phyloP scores from a whole-genome alignment of 2,329 filamentous ascomycete species.

The Pestalotiopsis sp. region DNA sequence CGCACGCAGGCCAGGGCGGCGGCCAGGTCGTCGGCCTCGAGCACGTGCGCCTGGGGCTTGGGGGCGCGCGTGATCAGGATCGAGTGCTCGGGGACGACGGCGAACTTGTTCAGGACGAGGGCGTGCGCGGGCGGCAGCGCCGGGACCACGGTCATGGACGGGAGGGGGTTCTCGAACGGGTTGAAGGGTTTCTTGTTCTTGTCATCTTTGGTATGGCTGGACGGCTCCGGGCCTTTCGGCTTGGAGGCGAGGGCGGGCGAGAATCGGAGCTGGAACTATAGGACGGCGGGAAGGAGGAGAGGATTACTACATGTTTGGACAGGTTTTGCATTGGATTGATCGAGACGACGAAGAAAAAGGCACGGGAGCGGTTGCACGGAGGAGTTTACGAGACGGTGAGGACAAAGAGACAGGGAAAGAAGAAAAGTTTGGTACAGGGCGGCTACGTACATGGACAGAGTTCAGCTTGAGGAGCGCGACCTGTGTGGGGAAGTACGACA shows the following conservation, averaged over 20 bases:
- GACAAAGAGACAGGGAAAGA: not conserved
- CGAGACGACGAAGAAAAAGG: not conserved
- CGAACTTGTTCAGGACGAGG: constrained; percentile 76
- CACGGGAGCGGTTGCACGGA: not conserved
- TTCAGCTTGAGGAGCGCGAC: constrained; percentile 49
- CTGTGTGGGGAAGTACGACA: constrained; percentile 58
- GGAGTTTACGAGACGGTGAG: not conserved
- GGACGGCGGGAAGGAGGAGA: too few species aligned
- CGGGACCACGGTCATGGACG: constrained; percentile 54
- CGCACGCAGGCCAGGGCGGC: constrained; percentile 64
- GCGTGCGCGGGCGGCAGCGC: constrained; percentile 58
- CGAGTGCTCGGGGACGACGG: constrained; percentile 71
- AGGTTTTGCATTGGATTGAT: not conserved
- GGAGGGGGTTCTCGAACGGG: constrained; percentile 65
- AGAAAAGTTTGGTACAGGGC: not conserved
- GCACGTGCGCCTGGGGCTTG: constrained; percentile 64
- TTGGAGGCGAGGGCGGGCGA: constrained; percentile 71
- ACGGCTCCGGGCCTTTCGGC: constrained; percentile 52
- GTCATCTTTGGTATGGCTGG: constrained; percentile 6
- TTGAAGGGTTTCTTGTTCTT: constrained; percentile 50
- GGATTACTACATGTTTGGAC: not conserved
- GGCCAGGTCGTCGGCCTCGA: constrained; percentile 63
- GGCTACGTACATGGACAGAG: constrained; percentile 43
- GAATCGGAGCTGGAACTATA: constrained; percentile 73
- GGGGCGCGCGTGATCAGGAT: constrained; percentile 69